Base-by-base conservation (phyloP, 495 filamentous ascomycete genomes). In the Aspergillus coremiiformis region DNA sequence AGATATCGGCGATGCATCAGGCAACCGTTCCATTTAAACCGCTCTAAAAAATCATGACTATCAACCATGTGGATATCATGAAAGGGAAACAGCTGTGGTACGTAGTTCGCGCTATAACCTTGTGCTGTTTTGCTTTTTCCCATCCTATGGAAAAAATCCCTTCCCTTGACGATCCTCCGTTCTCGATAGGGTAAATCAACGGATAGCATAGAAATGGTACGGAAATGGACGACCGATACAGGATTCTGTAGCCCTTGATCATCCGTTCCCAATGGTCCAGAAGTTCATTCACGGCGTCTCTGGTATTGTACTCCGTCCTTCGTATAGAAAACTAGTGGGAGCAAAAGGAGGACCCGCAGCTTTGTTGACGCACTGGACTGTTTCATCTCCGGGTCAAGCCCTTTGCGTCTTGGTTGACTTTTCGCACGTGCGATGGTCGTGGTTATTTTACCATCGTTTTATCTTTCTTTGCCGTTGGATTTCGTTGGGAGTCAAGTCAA, bases 311-410 rank as follows among this genome's bases (percentile, higher is more conserved):
- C 32, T 15, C n/a, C 5, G 12, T 21, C 6, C n/a, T 3, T 21
- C 20, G 3, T 8, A 7, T 41, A 14, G 37, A 20, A 41, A 41
- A n/a, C n/a, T n/a, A n/a, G n/a, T n/a, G n/a, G n/a, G n/a, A n/a
- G n/a, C n/a, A n/a, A 41, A 15, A 41, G 37, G 7, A 15, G 37
- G 37, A 41, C 37, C 37, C 37, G 37, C 37, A 41, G 5, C 17
- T 19, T 17, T 9, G 19, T 10, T 41, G 37, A 41, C 20, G 37
- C 37, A 21, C 15, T 6, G 37, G 37, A 41, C 37, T 20, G 53
- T 55, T 22, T 48, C 52, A 49, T 27, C 29, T 30, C 39, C 4
- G 5, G 20, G 49, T 47, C 56, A 59, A 55, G 52, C 52, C 45
- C 8, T 55, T 41, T 45, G 39, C 47, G 46, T 49, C 27, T n/a